phyloP scores from a whole-genome alignment of 177 flowering plant genomes.

The Tripterygium wilfordii region DNA sequence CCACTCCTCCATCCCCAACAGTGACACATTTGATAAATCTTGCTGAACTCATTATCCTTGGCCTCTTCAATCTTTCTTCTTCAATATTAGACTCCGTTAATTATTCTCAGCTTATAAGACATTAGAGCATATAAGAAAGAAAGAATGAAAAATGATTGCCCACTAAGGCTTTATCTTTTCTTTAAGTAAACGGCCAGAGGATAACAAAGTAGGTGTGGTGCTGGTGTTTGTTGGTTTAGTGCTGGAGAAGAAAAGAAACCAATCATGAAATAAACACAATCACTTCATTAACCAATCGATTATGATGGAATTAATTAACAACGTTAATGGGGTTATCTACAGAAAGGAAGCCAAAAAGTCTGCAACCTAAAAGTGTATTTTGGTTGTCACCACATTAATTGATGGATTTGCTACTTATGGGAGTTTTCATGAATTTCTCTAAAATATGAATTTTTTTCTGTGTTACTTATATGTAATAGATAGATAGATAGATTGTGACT shows the following conservation, averaged over 20 bases:
- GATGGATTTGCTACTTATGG: too few relatives aligned
- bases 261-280: slow-evolving; percentile 14
- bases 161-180: slow-evolving; percentile 46
- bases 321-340: too few relatives aligned
- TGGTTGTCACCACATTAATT: too few relatives aligned
- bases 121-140: too few relatives aligned
- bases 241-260: slow-evolving; percentile 38
- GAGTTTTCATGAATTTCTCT: too few relatives aligned
- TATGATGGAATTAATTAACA: too few relatives aligned
- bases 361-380: too few relatives aligned
- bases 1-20: slow-evolving; percentile 82
- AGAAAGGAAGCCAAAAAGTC: too few relatives aligned
- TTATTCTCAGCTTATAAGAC: not conserved
- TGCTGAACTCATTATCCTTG: slow-evolving; percentile 50
- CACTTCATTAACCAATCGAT: slow-evolving; percentile 29
- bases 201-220: slow-evolving; percentile 34
- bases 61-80: too few relatives aligned
- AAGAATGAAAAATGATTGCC: slow-evolving; percentile 18
- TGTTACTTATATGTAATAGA: too few relatives aligned
- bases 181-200: slow-evolving; percentile 45
- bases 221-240: slow-evolving; percentile 55
- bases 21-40: slow-evolving; percentile 86
- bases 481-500: too few relatives aligned
- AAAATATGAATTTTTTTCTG: too few relatives aligned
- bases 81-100: not conserved